Evolutionary conservation across 768 basidiomycete species (phyloP).

Genomic region (Suillus cothurnatus): DNA sequence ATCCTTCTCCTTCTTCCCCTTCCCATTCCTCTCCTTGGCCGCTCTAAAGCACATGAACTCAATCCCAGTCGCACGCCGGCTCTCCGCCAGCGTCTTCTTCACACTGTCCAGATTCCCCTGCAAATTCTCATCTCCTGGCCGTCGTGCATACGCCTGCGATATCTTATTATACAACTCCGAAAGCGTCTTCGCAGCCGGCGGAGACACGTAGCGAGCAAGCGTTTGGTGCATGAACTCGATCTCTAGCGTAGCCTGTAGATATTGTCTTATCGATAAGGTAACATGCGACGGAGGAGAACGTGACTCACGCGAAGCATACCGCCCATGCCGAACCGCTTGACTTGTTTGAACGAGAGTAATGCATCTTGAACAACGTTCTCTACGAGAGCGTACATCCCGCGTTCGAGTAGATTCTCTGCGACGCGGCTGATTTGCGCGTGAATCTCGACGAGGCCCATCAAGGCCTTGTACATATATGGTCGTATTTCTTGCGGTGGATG

Average conservation of each 20-base stretch:
- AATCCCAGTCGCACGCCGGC: constrained; percentile 87
- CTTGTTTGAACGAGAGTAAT: constrained; percentile 81
- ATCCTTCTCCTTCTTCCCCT: neutral
- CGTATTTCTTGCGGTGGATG: constrained; percentile 70
- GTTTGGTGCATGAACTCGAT: constrained; percentile 99
- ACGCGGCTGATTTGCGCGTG: constrained; percentile 89
- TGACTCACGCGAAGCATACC: constrained; percentile 90
- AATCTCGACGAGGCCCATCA: constrained; percentile 87
- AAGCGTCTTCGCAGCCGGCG: constrained; percentile 77
- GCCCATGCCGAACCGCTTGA: constrained; percentile 94
- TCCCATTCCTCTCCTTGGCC: constrained; percentile 47
- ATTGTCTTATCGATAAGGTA: neutral
- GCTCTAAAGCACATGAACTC: constrained; percentile 94
- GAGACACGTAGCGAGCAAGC: constrained; percentile 83
- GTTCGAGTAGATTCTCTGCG: constrained; percentile 77
- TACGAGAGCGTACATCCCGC: constrained; percentile 80
- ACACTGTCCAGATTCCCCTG: constrained; percentile 88
- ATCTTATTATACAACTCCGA: constrained; percentile 94
- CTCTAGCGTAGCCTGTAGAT: constrained; percentile 89
- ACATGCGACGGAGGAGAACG: neutral
- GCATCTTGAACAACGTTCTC: constrained; percentile 85
- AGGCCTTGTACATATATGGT: constrained; percentile 87
- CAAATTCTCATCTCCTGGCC: constrained; percentile 83
- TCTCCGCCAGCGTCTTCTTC: constrained; percentile 87
- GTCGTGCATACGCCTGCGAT: constrained; percentile 86